A percentile compares a stretch with the other conserved stretches of the same genome.
Evolutionary conservation across 2,329 filamentous ascomycete species (phyloP).

Genomic region (Fusarium keratoplasticum): DNA sequence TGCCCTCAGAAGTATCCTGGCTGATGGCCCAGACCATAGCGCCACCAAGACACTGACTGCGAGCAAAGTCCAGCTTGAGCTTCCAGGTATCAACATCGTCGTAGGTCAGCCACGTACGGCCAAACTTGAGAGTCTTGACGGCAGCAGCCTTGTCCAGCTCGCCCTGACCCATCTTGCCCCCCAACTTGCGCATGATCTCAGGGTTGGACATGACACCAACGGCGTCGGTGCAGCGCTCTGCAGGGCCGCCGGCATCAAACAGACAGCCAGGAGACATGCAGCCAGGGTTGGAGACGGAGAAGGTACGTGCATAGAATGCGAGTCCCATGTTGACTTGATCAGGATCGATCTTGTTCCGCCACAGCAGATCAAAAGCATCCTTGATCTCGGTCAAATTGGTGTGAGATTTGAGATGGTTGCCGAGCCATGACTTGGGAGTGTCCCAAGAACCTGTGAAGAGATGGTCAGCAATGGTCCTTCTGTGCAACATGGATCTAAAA

Average conservation of each 20-base stretch:
- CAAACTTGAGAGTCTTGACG: neutral
- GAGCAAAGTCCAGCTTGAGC: neutral
- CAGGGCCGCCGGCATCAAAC: neutral
- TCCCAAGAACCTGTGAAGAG: too few species aligned
- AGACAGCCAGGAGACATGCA: neutral
- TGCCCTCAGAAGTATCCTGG: neutral
- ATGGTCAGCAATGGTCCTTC: too few species aligned
- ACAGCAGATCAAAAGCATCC: constrained; percentile 6
- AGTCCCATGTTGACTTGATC: constrained; percentile 18
- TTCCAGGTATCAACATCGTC: neutral
- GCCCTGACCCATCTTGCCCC: neutral
- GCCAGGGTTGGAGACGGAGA: neutral
- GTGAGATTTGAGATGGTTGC: constrained; percentile 16
- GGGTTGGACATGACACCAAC: neutral
- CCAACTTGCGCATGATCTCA: neutral
- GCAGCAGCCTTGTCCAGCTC: neutral
- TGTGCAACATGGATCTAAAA: too few species aligned
- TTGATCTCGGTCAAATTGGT: constrained; percentile 27
- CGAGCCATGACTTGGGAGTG: neutral
- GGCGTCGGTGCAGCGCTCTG: neutral
- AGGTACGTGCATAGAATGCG: constrained; percentile 15
- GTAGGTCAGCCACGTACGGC: neutral
- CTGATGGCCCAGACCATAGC: neutral
- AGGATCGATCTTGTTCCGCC: constrained; percentile 1
- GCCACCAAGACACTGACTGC: neutral